phyloP scores from a whole-genome alignment of 176 grass and related monocot genomes.

The Lolium rigidum region DNA sequence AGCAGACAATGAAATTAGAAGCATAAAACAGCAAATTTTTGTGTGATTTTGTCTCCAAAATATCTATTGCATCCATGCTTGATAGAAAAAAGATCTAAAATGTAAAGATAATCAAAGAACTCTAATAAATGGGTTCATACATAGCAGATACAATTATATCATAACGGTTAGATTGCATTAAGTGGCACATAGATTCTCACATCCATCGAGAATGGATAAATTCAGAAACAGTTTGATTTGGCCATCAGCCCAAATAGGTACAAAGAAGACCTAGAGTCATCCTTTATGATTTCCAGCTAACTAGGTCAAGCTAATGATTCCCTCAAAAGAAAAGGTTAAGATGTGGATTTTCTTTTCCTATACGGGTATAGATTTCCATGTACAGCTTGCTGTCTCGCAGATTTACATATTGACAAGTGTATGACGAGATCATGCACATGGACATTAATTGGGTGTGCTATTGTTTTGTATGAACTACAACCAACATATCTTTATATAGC shows the following conservation, averaged over 20 bases:
- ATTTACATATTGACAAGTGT: background rate
- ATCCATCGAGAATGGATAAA: slow-evolving; percentile 1
- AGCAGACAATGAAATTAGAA: background rate
- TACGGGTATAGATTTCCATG: background rate
- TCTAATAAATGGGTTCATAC: background rate
- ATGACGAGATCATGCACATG: background rate
- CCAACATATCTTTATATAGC: background rate
- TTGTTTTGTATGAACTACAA: background rate
- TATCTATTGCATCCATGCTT: background rate
- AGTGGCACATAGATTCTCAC: background rate
- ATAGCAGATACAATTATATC: background rate
- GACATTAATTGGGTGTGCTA: background rate
- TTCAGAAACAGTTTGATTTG: background rate
- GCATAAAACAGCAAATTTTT: background rate
- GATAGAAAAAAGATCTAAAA: slow-evolving; percentile 13
- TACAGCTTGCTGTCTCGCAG: background rate
- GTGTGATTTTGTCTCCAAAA: background rate
- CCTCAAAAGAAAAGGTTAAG: background rate
- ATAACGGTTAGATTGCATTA: background rate
- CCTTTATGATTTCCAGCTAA: background rate
- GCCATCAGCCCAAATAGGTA: background rate
- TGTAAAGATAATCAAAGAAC: background rate
- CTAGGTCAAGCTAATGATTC: background rate
- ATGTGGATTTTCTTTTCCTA: background rate
- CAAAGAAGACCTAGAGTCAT: background rate